phyloP scores from a whole-genome alignment of 441 rosid species.

The Erodium trifolium region DNA sequence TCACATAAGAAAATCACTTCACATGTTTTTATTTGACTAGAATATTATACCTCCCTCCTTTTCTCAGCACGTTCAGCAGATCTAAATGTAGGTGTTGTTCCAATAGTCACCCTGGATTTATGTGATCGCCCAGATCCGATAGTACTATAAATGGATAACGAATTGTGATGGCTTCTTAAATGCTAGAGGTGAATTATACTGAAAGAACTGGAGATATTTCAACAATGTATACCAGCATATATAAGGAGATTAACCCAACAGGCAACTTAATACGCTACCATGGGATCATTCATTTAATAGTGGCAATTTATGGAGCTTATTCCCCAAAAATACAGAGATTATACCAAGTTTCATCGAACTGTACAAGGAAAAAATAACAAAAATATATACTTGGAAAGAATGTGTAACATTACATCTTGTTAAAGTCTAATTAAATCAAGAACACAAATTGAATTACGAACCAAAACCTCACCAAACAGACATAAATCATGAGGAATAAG shows the following conservation, averaged over 20 bases:
- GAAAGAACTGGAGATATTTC: conserved; percentile 17
- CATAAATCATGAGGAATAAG: not conserved
- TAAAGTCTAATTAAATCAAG: not conserved
- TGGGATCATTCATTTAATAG: not conserved
- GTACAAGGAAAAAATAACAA: not conserved
- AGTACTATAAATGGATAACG: conserved; percentile 31
- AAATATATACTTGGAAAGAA: not conserved
- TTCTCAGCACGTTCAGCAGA: conserved; percentile 72
- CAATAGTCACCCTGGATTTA: conserved; percentile 62
- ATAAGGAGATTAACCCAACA: not conserved
- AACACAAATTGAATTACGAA: not conserved
- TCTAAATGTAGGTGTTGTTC: conserved; percentile 75
- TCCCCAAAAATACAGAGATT: conserved; percentile 2
- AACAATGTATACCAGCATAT: not conserved
- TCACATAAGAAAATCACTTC: not conserved
- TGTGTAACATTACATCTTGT: not conserved
- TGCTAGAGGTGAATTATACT: conserved; percentile 35
- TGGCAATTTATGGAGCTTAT: not conserved
- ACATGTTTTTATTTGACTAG: not conserved
- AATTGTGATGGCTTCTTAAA: conserved; percentile 41
- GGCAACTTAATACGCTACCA: not conserved
- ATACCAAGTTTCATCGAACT: not conserved
- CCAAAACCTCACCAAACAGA: not conserved
- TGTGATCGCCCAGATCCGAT: conserved; percentile 60
- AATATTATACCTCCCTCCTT: conserved; percentile 60